Conservation (phyloP, 1,284 basidiomycete species). For the Paramarasmius palmivorus region DNA sequence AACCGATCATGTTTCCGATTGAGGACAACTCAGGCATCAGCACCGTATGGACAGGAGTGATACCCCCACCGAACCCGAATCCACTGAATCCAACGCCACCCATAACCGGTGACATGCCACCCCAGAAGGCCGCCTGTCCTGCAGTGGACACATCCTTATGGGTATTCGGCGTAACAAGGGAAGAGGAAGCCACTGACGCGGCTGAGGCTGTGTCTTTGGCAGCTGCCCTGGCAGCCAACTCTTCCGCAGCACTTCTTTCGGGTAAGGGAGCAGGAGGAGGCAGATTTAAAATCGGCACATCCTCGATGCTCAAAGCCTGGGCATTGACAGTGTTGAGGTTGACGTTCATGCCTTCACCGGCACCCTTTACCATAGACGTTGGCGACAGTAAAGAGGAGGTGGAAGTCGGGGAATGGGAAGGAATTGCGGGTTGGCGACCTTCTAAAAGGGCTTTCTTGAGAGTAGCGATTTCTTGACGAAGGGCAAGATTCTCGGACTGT, state of each 20-base stretch:
- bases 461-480: slow-evolving; percentile 81
- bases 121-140: slow-evolving; percentile 68
- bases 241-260: slow-evolving; percentile 36
- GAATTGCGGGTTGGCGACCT: slow-evolving; percentile 40
- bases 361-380: slow-evolving; percentile 12
- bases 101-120: slow-evolving; percentile 45
- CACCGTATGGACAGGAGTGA: slow-evolving; percentile 85
- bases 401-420: slow-evolving; percentile 24
- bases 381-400: slow-evolving; percentile 7
- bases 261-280: slow-evolving; percentile 49
- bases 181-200: slow-evolving; percentile 7
- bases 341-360: slow-evolving; percentile 22
- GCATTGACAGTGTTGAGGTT: slow-evolving; percentile 15
- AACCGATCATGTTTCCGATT: neutral
- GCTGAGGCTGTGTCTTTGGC: slow-evolving; percentile 16
- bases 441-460: slow-evolving; percentile 81
- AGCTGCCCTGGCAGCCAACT: slow-evolving; percentile 27
- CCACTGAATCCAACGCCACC: slow-evolving; percentile 27
- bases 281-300: slow-evolving; percentile 32
- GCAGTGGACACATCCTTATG: slow-evolving; percentile 79
- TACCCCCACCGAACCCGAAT: slow-evolving; percentile 53
- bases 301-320: too few species aligned
- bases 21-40: slow-evolving; percentile 59
- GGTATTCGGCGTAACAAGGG: slow-evolving; percentile 69
- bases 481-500: slow-evolving; percentile 80